These are phyloP conservation scores for Naganishia antarctica DNA, from an alignment of 768 basidiomycete genomes.

Conservation along the genomic window DNA sequence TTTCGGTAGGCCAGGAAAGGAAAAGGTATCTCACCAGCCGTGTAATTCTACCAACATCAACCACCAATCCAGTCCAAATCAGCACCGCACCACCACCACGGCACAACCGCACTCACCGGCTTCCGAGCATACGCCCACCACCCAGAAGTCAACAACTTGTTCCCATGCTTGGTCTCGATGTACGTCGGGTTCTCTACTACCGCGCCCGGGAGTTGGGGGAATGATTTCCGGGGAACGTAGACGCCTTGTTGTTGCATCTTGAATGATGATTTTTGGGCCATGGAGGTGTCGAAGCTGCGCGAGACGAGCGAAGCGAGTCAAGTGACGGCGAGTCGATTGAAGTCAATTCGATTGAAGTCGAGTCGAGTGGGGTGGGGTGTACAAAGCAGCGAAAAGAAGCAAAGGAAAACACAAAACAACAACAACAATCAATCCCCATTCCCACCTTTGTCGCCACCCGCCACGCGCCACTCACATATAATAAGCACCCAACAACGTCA, in stretches of 20 bases:
- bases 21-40: conserved; percentile 58
- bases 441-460: not conserved
- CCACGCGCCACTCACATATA: conserved; percentile 61
- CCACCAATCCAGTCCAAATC: too few species aligned
- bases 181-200: conserved; percentile 78
- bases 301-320: conserved; percentile 6
- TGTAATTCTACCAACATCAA: conserved; percentile 85
- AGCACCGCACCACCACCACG: too few species aligned
- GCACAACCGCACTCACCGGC: conserved; percentile 57
- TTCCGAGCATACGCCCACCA: conserved; percentile 95
- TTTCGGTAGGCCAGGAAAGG: not conserved
- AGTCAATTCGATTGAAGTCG: too few species aligned
- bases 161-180: conserved; percentile 94
- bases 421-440: not conserved
- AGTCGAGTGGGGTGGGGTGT: too few species aligned
- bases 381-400: too few species aligned
- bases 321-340: too few species aligned
- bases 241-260: conserved; percentile 95
- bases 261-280: conserved; percentile 93
- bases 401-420: not conserved
- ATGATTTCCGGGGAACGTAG: conserved; percentile 75
- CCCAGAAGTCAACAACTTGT: conserved; percentile 82
- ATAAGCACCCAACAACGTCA: conserved; percentile 74
- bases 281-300: conserved; percentile 80
- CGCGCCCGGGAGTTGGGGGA: conserved; percentile 85